Evolutionary conservation across 352 stramenopile species (phyloP).

Genomic region (Phytophthora agathidicida): DNA sequence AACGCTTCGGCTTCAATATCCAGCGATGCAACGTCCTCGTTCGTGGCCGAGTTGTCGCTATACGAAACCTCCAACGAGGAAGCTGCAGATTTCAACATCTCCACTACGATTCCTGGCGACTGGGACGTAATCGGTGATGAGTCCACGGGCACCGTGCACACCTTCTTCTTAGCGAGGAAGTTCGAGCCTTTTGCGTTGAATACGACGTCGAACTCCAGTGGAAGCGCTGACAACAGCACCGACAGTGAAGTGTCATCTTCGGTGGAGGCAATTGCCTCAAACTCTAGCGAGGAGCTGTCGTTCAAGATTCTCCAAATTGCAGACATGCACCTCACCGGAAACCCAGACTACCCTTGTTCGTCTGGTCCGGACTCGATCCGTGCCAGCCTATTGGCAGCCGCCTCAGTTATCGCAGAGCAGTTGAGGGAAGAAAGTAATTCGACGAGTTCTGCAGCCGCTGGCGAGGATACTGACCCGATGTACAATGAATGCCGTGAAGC

Average conservation of each 20-base stretch:
- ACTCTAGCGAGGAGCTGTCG: slow-evolving; percentile 29
- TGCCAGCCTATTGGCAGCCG: slow-evolving; percentile 29
- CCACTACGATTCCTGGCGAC: slow-evolving; percentile 25
- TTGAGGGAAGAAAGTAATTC: slow-evolving; percentile 28
- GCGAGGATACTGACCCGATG: slow-evolving; percentile 24
- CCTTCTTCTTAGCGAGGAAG: slow-evolving; percentile 29
- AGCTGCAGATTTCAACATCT: slow-evolving; percentile 23
- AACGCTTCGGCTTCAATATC: slow-evolving; percentile 8
- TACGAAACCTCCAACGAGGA: slow-evolving; percentile 29
- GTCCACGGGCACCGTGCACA: slow-evolving; percentile 16
- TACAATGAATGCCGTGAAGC: slow-evolving; percentile 50
- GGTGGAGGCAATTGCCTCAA: slow-evolving; percentile 30
- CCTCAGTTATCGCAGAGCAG: slow-evolving; percentile 31
- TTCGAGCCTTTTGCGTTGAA: slow-evolving; percentile 26
- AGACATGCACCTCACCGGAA: slow-evolving; percentile 65
- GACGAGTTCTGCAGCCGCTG: slow-evolving; percentile 17
- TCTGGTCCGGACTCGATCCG: slow-evolving; percentile 28
- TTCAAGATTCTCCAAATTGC: slow-evolving; percentile 78
- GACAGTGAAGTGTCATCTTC: slow-evolving; percentile 32
- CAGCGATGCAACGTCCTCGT: slow-evolving; percentile 27
- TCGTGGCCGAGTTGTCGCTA: slow-evolving; percentile 32
- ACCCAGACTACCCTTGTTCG: slow-evolving; percentile 38
- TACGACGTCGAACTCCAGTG: neutral
- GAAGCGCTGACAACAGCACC: neutral
- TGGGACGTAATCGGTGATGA: slow-evolving; percentile 31